Evolutionary conservation across 352 stramenopile genomes (phyloP).

Genomic region (Phytophthora litchii): DNA sequence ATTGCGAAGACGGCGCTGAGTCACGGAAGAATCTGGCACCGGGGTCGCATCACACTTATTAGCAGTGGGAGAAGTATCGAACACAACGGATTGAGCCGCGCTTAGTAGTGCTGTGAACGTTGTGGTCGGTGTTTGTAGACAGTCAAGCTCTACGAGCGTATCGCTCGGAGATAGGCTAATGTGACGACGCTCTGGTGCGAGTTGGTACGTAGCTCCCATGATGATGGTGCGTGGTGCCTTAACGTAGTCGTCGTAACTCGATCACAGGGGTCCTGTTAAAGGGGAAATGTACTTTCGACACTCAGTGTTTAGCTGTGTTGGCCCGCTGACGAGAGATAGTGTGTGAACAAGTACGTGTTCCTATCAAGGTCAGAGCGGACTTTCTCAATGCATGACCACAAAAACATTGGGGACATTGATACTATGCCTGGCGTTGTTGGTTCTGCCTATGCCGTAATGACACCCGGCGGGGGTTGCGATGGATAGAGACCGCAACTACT

Average conservation of each 20-base stretch:
- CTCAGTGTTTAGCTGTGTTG: slow-evolving; percentile 2
- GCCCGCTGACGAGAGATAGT: background rate
- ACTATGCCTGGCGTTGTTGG: too few species aligned
- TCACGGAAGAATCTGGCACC: slow-evolving; percentile 6
- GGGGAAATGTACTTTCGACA: slow-evolving; percentile 6
- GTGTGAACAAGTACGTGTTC: too few species aligned
- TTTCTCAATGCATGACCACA: too few species aligned
- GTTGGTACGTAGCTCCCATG: slow-evolving; percentile 14
- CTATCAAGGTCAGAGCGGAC: too few species aligned
- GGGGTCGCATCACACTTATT: slow-evolving; percentile 1
- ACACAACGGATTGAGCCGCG: slow-evolving; percentile 28
- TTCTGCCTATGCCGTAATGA: too few species aligned
- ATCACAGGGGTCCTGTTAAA: slow-evolving; percentile 4
- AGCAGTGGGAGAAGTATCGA: background rate
- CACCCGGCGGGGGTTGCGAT: too few species aligned
- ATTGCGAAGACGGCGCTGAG: slow-evolving; percentile 44
- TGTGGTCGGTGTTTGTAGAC: slow-evolving; percentile 14
- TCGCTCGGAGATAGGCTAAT: slow-evolving; percentile 4
- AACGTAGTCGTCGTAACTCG: slow-evolving; percentile 21
- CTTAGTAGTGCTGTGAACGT: slow-evolving; percentile 34
- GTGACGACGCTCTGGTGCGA: slow-evolving; percentile 18
- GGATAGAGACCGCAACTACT: too few species aligned
- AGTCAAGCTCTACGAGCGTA: background rate
- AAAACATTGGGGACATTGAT: too few species aligned
- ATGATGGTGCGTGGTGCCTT: slow-evolving; percentile 2